These are phyloP conservation scores for Pythium brassicae DNA, from an alignment of 352 stramenopile genomes.

Conservation along the genomic window DNA sequence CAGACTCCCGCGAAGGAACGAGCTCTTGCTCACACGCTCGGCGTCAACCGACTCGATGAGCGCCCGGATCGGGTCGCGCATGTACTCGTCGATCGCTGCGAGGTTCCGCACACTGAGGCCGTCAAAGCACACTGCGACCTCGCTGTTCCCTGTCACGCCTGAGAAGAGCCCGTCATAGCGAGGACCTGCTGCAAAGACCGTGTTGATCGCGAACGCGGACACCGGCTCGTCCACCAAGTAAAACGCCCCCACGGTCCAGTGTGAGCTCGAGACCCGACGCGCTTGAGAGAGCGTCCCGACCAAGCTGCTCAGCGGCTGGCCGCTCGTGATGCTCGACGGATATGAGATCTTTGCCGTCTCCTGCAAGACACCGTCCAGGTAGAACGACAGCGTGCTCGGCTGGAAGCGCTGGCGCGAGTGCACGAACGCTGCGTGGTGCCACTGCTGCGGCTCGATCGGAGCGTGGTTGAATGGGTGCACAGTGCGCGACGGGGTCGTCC, in stretches of 20 bases:
- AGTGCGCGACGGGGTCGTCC: conserved; percentile 38
- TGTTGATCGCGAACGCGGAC: conserved; percentile 42
- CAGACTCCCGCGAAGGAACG: conserved; percentile 37
- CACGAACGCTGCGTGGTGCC: conserved; percentile 54
- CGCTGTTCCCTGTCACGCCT: conserved; percentile 40
- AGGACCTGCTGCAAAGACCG: conserved; percentile 48
- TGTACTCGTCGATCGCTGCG: conserved; percentile 54
- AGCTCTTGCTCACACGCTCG: conserved; percentile 46
- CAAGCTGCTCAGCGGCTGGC: conserved; percentile 53
- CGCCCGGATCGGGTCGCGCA: conserved; percentile 56
- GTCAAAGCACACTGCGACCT: conserved; percentile 46
- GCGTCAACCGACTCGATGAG: conserved; percentile 71
- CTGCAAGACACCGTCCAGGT: conserved; percentile 58
- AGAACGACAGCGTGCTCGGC: conserved; percentile 54
- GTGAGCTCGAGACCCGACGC: conserved; percentile 28
- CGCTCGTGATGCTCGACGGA: conserved; percentile 42
- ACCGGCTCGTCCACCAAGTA: conserved; percentile 64
- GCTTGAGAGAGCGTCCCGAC: conserved; percentile 57
- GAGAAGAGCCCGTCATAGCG: conserved; percentile 55
- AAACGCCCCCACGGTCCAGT: conserved; percentile 55
- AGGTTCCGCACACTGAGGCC: conserved; percentile 43
- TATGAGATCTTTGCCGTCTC: conserved; percentile 72
- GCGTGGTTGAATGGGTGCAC: conserved; percentile 55
- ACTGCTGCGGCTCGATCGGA: conserved; percentile 29
- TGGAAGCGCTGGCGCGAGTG: conserved; percentile 70